A percentile compares a stretch with the other conserved stretches of the same genome.
phyloP scores from a whole-genome alignment of 2,329 filamentous ascomycete genomes.

The Fonsecaea nubica region DNA sequence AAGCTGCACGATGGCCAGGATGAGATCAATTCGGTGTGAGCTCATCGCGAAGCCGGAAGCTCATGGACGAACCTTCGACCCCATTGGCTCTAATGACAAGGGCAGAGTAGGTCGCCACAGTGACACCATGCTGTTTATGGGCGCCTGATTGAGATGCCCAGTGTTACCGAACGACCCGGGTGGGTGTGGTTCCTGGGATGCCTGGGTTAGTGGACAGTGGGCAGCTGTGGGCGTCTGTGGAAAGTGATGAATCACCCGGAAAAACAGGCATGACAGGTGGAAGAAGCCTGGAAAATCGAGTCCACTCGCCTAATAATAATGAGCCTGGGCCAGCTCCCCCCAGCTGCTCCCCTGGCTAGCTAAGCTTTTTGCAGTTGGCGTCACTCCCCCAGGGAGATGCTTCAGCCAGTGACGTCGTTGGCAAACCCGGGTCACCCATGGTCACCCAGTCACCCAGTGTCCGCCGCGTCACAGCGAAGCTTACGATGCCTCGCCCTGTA shows the following conservation, averaged over 20 bases:
- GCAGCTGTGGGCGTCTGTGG: not conserved
- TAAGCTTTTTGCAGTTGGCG: slow-evolving; percentile 22
- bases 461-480: slow-evolving; percentile 17
- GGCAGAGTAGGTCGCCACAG: slow-evolving; percentile 18
- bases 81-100: slow-evolving; percentile 3
- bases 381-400: slow-evolving; percentile 1
- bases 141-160: slow-evolving; percentile 1
- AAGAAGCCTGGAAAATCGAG: not conserved
- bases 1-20: not conserved
- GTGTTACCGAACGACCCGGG: not conserved
- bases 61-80: not conserved
- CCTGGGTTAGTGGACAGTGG: not conserved
- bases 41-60: not conserved
- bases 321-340: not conserved
- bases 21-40: slow-evolving; percentile 13
- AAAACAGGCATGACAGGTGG: not conserved
- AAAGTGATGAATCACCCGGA: not conserved
- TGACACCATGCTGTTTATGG: slow-evolving; percentile 17
- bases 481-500: not conserved
- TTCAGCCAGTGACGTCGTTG: slow-evolving; percentile 28
- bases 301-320: not conserved
- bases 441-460: not conserved
- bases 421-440: not conserved
- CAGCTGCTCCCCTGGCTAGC: not conserved
- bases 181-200: not conserved